phyloP scores from a whole-genome alignment of 495 filamentous ascomycete species.

The Penicillium lividum region DNA sequence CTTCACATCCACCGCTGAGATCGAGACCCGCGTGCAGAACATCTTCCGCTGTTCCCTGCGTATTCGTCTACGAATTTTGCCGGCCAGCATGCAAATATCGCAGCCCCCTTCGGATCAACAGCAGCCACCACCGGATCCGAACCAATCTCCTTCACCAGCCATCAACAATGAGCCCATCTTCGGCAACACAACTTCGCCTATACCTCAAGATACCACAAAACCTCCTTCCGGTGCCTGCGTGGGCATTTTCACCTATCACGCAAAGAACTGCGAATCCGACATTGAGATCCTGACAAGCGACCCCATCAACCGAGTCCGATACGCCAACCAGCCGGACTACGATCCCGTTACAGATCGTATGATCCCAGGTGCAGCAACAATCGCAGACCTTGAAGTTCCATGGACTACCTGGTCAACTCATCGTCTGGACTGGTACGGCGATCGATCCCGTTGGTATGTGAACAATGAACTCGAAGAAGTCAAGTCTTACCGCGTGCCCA shows the following conservation, averaged over 20 bases:
- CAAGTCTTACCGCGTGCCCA: constrained; percentile 64
- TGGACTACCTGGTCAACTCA: constrained; percentile 73
- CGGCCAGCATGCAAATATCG: constrained; percentile 14
- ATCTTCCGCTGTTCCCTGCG: constrained; percentile 64
- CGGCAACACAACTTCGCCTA: background rate
- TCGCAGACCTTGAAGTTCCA: constrained; percentile 34
- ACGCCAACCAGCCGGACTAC: constrained; percentile 72
- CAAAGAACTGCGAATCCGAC: constrained; percentile 69
- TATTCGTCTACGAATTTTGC: constrained; percentile 51
- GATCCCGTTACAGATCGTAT: constrained; percentile 33
- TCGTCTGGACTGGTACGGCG: constrained; percentile 69
- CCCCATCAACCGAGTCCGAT: constrained; percentile 56
- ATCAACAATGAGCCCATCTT: background rate
- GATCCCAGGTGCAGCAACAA: constrained; percentile 39
- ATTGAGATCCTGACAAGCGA: constrained; percentile 72
- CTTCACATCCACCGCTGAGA: constrained; percentile 65
- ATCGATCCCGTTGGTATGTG: constrained; percentile 66
- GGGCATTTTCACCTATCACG: constrained; percentile 69
- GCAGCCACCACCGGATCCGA: constrained; percentile 6
- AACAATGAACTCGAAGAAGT: constrained; percentile 56
- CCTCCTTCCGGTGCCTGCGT: constrained; percentile 57
- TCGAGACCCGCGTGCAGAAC: constrained; percentile 55
- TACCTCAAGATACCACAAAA: constrained; percentile 4
- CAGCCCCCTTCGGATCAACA: constrained; percentile 13
- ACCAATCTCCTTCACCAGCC: background rate